phyloP scores from a whole-genome alignment of 805 yeast species.

The Lipomyces anomalus region DNA sequence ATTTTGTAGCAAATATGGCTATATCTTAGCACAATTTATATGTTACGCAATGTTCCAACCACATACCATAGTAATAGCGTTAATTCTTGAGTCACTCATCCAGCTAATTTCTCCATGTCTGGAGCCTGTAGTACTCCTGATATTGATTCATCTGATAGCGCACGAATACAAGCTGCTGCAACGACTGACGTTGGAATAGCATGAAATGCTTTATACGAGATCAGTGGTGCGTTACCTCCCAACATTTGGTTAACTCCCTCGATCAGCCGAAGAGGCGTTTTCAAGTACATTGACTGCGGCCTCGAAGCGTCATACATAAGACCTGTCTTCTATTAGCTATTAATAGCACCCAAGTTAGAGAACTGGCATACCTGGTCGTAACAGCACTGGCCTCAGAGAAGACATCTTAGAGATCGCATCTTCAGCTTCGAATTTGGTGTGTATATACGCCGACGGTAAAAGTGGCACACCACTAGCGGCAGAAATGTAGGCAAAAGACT shows the following conservation, averaged over 20 bases:
- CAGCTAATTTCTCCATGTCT: slow-evolving; percentile 9
- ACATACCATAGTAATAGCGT: too few relatives aligned
- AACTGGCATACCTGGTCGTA: slow-evolving; percentile 12
- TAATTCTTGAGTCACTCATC: slow-evolving; percentile 6
- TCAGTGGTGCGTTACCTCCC: slow-evolving; percentile 17
- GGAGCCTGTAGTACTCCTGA: slow-evolving; percentile 12
- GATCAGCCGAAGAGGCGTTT: slow-evolving; percentile 10
- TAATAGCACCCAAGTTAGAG: neutral
- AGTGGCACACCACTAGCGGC: slow-evolving; percentile 20
- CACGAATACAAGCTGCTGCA: slow-evolving; percentile 22
- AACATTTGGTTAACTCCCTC: slow-evolving; percentile 13
- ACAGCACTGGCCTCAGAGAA: slow-evolving; percentile 14
- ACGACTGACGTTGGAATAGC: slow-evolving; percentile 17
- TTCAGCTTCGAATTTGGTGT: slow-evolving; percentile 17
- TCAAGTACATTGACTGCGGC: slow-evolving; percentile 15
- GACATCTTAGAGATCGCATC: slow-evolving; percentile 5
- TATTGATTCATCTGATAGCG: slow-evolving; percentile 12
- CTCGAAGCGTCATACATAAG: slow-evolving; percentile 19
- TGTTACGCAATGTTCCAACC: too few relatives aligned
- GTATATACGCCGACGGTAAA: slow-evolving; percentile 15
- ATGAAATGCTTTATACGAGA: slow-evolving; percentile 9
- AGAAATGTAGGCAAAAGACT: slow-evolving; percentile 15
- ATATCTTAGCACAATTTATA: slow-evolving; percentile 1
- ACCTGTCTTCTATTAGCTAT: slow-evolving; percentile 1
- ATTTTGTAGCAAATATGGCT: neutral